A percentile compares a stretch with the other conserved stretches of the same genome.
phyloP scores from a whole-genome alignment of 1,284 basidiomycete genomes.

The Termitomyces sp. region DNA sequence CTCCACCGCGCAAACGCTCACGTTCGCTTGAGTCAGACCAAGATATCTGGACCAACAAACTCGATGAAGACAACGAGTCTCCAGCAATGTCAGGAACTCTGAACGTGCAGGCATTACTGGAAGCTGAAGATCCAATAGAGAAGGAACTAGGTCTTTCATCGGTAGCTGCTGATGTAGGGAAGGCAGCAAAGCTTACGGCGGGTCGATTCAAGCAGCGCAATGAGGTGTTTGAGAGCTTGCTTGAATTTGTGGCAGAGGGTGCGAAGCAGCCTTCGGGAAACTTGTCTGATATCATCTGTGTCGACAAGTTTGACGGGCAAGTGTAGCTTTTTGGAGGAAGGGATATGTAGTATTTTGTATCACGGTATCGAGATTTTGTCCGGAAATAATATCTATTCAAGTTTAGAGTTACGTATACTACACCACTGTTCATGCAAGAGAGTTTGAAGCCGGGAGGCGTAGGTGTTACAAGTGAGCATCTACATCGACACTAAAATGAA shows the following conservation, averaged over 20 bases:
- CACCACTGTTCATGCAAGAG: background rate
- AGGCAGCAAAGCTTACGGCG: conserved; percentile 26
- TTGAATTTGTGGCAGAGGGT: conserved; percentile 55
- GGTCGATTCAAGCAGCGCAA: conserved; percentile 53
- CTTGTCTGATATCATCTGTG: conserved; percentile 48
- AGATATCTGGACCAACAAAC: conserved; percentile 22
- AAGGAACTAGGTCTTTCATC: conserved; percentile 19
- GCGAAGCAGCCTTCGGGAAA: conserved; percentile 61
- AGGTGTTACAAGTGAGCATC: background rate
- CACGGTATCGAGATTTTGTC: background rate
- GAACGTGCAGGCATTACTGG: conserved; percentile 22
- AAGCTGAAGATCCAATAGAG: conserved; percentile 36
- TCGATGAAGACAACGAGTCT: conserved; percentile 20
- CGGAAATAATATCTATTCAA: background rate
- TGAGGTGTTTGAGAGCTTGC: conserved; percentile 61
- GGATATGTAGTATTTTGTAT: background rate
- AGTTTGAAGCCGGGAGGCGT: background rate
- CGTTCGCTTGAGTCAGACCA: conserved; percentile 19
- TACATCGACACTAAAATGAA: background rate
- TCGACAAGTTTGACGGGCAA: conserved; percentile 23
- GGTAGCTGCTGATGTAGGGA: conserved; percentile 14
- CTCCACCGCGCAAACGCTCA: conserved; percentile 32
- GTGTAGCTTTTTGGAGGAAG: conserved; percentile 4
- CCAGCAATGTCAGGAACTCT: conserved; percentile 6
- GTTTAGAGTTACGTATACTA: background rate